phyloP scores from a whole-genome alignment of 1,139 yeast genomes.

The Pichia sp. region DNA sequence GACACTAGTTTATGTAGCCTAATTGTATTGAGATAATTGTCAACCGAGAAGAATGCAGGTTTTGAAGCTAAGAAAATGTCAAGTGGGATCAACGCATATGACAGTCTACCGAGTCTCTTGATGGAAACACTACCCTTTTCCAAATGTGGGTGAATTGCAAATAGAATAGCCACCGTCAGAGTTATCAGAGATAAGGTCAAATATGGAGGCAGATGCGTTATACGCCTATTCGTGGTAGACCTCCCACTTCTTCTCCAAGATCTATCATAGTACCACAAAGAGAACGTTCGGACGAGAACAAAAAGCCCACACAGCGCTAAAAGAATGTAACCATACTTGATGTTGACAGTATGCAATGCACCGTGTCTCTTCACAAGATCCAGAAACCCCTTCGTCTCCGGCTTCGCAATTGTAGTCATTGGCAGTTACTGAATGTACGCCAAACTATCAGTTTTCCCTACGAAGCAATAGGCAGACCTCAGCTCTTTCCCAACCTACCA shows the following conservation, averaged over 20 bases:
- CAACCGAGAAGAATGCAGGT: slow-evolving; percentile 51
- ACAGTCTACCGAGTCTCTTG: slow-evolving; percentile 48
- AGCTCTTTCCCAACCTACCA: too few relatives aligned
- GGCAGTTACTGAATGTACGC: too few relatives aligned
- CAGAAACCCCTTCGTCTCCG: too few relatives aligned
- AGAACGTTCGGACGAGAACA: slow-evolving; percentile 16
- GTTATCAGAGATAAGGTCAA: slow-evolving; percentile 13
- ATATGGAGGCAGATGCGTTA: slow-evolving; percentile 18
- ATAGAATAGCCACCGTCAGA: slow-evolving; percentile 4
- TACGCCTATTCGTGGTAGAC: slow-evolving; percentile 22
- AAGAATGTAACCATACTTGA: slow-evolving; percentile 26
- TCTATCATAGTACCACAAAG: slow-evolving; percentile 19
- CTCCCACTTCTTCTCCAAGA: slow-evolving; percentile 26
- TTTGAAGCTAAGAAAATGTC: slow-evolving; percentile 53
- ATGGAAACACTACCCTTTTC: slow-evolving; percentile 20
- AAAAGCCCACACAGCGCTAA: slow-evolving; percentile 19
- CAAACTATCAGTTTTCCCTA: too few relatives aligned
- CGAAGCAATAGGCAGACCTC: too few relatives aligned
- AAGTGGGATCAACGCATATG: slow-evolving; percentile 61
- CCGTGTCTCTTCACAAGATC: slow-evolving; percentile 22
- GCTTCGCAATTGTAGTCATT: too few relatives aligned
- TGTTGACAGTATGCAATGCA: slow-evolving; percentile 22
- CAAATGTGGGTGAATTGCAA: slow-evolving; percentile 18
- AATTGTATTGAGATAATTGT: slow-evolving; percentile 50
- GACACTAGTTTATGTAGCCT: slow-evolving; percentile 78